A percentile compares a stretch with the other conserved stretches of the same genome.
Conservation (phyloP, 2,329 filamentous ascomycete genomes). For the Aspergillus novoparasiticus region DNA sequence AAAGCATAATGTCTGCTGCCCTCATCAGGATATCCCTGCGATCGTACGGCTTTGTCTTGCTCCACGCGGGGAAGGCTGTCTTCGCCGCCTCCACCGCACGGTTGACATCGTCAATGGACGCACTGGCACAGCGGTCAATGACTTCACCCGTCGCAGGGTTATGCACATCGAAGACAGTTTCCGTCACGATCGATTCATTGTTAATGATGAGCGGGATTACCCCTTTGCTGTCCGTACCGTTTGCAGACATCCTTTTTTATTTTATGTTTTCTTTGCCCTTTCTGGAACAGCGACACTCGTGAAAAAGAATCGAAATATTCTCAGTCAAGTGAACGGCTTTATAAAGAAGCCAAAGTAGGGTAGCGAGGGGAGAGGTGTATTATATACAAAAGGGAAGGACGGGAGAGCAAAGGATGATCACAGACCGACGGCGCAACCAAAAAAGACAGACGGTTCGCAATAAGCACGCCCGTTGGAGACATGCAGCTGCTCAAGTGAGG, state of each 20-base stretch:
- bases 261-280: not conserved
- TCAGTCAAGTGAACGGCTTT: not conserved
- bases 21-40: slow-evolving; percentile 67
- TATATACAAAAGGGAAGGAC: not conserved
- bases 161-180: slow-evolving; percentile 52
- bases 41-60: slow-evolving; percentile 58
- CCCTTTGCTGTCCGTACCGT: slow-evolving; percentile 15
- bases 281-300: not conserved
- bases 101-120: slow-evolving; percentile 57
- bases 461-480: slow-evolving; percentile 3
- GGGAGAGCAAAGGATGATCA: slow-evolving; percentile 1
- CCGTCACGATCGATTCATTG: slow-evolving; percentile 44
- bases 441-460: slow-evolving; percentile 8
- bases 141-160: slow-evolving; percentile 58
- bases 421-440: slow-evolving; percentile 1
- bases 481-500: slow-evolving; percentile 18
- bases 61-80: slow-evolving; percentile 71
- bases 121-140: slow-evolving; percentile 59
- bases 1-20: slow-evolving; percentile 48
- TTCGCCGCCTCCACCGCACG: slow-evolving; percentile 63
- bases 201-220: slow-evolving; percentile 47
- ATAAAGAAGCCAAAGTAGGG: not conserved
- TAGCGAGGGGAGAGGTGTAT: not conserved
- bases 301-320: not conserved
- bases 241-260: slow-evolving; percentile 9